These are phyloP conservation scores for Artemisia argyi DNA, from an alignment of 129 eudicot species.

Conservation along the genomic window DNA sequence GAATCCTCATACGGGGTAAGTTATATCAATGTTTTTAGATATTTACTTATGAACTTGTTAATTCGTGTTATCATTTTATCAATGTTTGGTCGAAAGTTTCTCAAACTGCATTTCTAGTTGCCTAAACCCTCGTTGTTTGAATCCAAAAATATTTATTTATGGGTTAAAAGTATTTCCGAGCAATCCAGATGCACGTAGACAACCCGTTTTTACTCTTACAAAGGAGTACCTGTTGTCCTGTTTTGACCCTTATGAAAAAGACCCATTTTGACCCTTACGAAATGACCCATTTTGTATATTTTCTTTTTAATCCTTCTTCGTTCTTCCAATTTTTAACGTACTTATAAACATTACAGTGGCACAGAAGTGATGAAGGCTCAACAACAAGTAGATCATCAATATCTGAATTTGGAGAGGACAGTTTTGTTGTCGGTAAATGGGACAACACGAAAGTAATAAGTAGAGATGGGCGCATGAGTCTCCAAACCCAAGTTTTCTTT, in stretches of 20 bases:
- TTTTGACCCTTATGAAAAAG: no score
- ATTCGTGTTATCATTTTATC: neutral
- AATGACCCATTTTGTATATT: no score
- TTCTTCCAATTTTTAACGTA: neutral
- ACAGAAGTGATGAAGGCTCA: conserved; percentile 39
- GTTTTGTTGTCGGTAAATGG: conserved; percentile 57
- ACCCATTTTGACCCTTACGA: no score
- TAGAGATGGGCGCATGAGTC: conserved; percentile 56
- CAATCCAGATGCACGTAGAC: no score
- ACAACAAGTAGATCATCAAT: conserved; percentile 29
- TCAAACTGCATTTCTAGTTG: no score
- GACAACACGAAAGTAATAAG: conserved; percentile 46
- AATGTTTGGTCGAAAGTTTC: no score
- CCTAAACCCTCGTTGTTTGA: no score
- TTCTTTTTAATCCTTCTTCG: neutral
- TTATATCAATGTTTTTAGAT: neutral
- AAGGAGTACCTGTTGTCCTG: no score
- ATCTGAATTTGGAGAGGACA: conserved; percentile 62
- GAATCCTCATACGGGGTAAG: conserved; percentile 59
- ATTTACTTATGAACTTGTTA: no score
- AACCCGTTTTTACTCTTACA: no score
- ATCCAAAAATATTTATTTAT: no score
- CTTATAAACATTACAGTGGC: conserved; percentile 21
- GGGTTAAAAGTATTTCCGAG: no score
- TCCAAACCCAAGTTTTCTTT: conserved; percentile 49